Base-by-base conservation (phyloP, 176 grass and related monocot genomes). In the Metroxylon sagu region DNA sequence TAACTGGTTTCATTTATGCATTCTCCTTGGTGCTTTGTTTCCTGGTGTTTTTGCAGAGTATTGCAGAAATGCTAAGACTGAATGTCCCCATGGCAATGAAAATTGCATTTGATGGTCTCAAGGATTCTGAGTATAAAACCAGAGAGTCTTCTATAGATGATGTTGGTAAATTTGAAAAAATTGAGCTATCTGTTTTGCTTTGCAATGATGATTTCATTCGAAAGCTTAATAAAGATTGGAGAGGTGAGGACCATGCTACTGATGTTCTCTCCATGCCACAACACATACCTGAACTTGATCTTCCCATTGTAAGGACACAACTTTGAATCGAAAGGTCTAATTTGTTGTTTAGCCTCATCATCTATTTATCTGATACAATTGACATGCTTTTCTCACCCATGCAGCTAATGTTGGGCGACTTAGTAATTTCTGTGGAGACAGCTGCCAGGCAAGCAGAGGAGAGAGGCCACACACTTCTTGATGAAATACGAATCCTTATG, bases 81-180 rank as follows among this genome's bases (percentile, higher is more conserved):
- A 98, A 98, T 76, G 70, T 77, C 66, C 86, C 93, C 0, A 98
- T 92, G 93, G 87, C 67, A 61, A 92, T 98, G 84, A 91, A 92
- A 82, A 83, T 91, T 57, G 87, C 83, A 59, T 81, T 98, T 61
- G 81, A 98, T 54, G 84, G 93, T 62, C 76, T 98, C 59, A 78
- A 83, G 59, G 84, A 78, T 75, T 98, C 88, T 23, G 80, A 69
- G 17, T 92, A 92, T 63, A 85, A 66, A 35, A 92, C 81, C 10
- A 78, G 87, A 63, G 72, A 98, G 31, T 83, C 61, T 50, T 85
- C 84, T 59, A 76, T 98, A 72, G 80, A 60, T 78, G 67, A 92
- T 25, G 19, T 89, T 25, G 87, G 84, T 43, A 92, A 83, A 55
- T 98, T 85, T 54, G 81, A 85, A 50, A 98, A 92, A 51, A 73